Conservation (phyloP, 768 basidiomycete species). For the Guyanaporus albipodus region DNA sequence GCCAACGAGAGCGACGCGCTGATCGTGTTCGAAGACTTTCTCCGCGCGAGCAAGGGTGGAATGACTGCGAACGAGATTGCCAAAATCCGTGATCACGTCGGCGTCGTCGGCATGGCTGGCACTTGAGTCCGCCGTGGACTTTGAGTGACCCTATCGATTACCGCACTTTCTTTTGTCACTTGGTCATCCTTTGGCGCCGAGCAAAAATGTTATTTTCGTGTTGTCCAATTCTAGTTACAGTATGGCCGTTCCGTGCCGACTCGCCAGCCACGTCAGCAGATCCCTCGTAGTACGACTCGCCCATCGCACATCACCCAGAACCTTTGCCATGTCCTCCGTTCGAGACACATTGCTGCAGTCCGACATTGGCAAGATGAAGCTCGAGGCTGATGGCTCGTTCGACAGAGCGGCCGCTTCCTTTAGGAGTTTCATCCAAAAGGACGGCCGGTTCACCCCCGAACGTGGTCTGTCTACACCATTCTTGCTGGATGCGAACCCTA, state of each 20-base stretch:
- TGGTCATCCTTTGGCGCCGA: not conserved
- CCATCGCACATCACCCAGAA: not conserved
- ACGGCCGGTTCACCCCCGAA: conserved; percentile 68
- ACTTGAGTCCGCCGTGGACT: too few species aligned
- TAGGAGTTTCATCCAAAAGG: conserved; percentile 51
- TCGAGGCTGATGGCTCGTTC: conserved; percentile 62
- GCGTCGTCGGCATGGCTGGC: conserved; percentile 86
- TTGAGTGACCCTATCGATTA: too few species aligned
- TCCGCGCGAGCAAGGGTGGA: conserved; percentile 73
- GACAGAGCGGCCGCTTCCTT: conserved; percentile 52
- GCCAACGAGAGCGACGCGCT: conserved; percentile 58
- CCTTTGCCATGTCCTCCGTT: conserved; percentile 26
- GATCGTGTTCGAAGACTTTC: conserved; percentile 80
- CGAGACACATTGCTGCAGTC: conserved; percentile 37
- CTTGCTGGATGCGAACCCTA: too few species aligned
- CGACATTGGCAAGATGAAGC: conserved; percentile 54
- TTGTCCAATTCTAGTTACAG: too few species aligned
- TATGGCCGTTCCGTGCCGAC: conserved; percentile 13
- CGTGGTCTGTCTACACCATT: conserved; percentile 49
- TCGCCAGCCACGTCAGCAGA: conserved; percentile 8
- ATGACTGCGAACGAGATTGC: conserved; percentile 87
- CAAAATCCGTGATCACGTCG: conserved; percentile 84
- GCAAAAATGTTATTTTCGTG: conserved; percentile 6
- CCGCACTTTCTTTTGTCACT: conserved; percentile 15
- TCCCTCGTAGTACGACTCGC: conserved; percentile 11